phyloP scores from a whole-genome alignment of 495 filamentous ascomycete genomes.

The Tuber microsphaerosporum region DNA sequence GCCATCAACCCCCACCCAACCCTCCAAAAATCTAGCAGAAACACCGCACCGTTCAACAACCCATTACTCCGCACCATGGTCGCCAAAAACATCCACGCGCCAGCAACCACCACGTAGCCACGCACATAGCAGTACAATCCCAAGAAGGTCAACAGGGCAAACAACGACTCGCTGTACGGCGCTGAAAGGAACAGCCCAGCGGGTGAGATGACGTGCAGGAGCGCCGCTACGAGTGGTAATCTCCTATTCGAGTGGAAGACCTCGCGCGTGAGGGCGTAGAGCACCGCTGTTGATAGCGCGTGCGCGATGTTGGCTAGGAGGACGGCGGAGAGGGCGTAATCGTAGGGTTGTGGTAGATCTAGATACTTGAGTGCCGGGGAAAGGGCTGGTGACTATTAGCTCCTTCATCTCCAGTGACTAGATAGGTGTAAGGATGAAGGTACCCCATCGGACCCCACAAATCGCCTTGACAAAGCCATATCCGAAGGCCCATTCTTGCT shows the following conservation, averaged over 20 bases:
- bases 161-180: conserved; percentile 74
- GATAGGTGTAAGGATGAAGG: neutral
- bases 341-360: conserved; percentile 23
- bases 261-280: conserved; percentile 55
- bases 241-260: conserved; percentile 42
- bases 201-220: conserved; percentile 74
- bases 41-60: conserved; percentile 68
- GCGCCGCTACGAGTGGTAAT: conserved; percentile 43
- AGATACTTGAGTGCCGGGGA: conserved; percentile 4
- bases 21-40: conserved; percentile 57
- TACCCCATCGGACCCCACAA: conserved; percentile 48
- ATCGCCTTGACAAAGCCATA: conserved; percentile 56
- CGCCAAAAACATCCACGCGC: conserved; percentile 15
- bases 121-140: conserved; percentile 66
- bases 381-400: neutral
- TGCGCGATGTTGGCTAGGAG: conserved; percentile 64
- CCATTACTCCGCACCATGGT: conserved; percentile 74
- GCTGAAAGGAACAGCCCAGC: conserved; percentile 85
- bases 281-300: conserved; percentile 61
- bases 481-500: conserved; percentile 97
- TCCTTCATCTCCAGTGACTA: neutral
- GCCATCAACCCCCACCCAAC: conserved; percentile 57
- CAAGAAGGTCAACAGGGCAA: conserved; percentile 66
- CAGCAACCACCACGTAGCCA: conserved; percentile 42
- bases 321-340: conserved; percentile 52